These are phyloP conservation scores for Leccinum subtestaceum DNA, from an alignment of 768 basidiomycete species.

Conservation along the genomic window DNA sequence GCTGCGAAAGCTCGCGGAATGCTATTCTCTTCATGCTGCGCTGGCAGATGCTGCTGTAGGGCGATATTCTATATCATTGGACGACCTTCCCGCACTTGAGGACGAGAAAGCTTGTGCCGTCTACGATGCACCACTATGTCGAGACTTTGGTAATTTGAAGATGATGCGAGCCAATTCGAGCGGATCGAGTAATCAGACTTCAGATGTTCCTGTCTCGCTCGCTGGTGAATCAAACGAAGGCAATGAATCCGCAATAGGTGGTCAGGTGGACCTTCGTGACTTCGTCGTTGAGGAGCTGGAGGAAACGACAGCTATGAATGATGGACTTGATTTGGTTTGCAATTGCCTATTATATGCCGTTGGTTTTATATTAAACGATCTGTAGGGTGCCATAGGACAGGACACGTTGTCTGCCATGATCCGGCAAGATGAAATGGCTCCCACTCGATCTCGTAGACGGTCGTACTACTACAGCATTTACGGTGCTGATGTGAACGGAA, in stretches of 20 bases:
- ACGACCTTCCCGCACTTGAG: slow-evolving; percentile 54
- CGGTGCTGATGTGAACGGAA: slow-evolving; percentile 42
- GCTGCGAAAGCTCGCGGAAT: slow-evolving; percentile 53
- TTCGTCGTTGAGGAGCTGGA: slow-evolving; percentile 19
- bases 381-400: slow-evolving; percentile 67
- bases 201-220: slow-evolving; percentile 1
- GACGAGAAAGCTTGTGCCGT: slow-evolving; percentile 42
- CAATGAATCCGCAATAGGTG: slow-evolving; percentile 10
- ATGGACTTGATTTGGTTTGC: slow-evolving; percentile 28
- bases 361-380: slow-evolving; percentile 8
- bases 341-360: neutral
- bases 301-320: slow-evolving; percentile 6
- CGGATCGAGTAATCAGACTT: slow-evolving; percentile 12
- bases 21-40: slow-evolving; percentile 41
- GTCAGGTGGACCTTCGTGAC: slow-evolving; percentile 17
- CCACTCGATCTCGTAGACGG: slow-evolving; percentile 55
- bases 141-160: slow-evolving; percentile 44
- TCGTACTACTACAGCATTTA: slow-evolving; percentile 45
- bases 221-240: slow-evolving; percentile 11
- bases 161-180: slow-evolving; percentile 22
- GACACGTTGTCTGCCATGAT: slow-evolving; percentile 74
- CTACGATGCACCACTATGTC: slow-evolving; percentile 54
- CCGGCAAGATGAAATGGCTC: slow-evolving; percentile 64
- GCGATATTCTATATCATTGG: slow-evolving; percentile 50
- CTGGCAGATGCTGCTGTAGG: slow-evolving; percentile 47